phyloP scores from a whole-genome alignment of 73 alveolate species.

The Diophrys appendiculata region DNA sequence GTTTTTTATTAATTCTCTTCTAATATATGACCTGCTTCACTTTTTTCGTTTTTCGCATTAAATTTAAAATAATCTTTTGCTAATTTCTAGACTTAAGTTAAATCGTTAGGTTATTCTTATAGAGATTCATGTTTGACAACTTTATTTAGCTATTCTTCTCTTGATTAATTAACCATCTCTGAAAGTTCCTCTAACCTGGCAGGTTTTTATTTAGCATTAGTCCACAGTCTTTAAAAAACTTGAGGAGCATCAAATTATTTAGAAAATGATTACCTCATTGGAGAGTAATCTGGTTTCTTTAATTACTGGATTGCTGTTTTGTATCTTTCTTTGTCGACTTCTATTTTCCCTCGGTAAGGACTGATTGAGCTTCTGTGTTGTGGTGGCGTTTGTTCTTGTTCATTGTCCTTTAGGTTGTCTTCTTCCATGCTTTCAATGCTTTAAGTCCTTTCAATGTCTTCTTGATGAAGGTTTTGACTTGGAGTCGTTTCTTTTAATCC shows the following conservation, averaged over 20 bases:
- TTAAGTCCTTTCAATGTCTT: background rate
- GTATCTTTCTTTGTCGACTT: slow-evolving; percentile 23
- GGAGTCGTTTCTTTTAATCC: background rate
- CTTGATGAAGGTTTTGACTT: background rate
- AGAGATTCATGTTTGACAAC: too few species aligned
- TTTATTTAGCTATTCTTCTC: too few species aligned
- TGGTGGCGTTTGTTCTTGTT: too few species aligned
- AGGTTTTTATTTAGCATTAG: slow-evolving; percentile 18
- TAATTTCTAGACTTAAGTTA: background rate
- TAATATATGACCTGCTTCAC: background rate
- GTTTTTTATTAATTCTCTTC: background rate
- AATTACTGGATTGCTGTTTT: slow-evolving; percentile 2
- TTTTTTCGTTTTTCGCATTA: background rate
- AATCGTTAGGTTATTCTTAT: too few species aligned
- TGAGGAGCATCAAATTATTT: slow-evolving; percentile 29
- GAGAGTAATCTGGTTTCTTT: slow-evolving; percentile 7
- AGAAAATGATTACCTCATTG: slow-evolving; percentile 2
- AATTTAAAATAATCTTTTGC: background rate
- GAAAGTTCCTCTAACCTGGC: slow-evolving; percentile 10
- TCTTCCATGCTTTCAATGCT: background rate
- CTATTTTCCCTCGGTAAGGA: background rate
- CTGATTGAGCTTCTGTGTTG: too few species aligned
- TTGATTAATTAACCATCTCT: background rate
- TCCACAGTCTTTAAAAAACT: slow-evolving; percentile 46
- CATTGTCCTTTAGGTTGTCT: background rate